Percentiles rank a stretch among this genome's conserved stretches.
Evolutionary conservation across 371 early-diverging fungal genomes (phyloP).

Genomic region (Mortierella sp.): DNA sequence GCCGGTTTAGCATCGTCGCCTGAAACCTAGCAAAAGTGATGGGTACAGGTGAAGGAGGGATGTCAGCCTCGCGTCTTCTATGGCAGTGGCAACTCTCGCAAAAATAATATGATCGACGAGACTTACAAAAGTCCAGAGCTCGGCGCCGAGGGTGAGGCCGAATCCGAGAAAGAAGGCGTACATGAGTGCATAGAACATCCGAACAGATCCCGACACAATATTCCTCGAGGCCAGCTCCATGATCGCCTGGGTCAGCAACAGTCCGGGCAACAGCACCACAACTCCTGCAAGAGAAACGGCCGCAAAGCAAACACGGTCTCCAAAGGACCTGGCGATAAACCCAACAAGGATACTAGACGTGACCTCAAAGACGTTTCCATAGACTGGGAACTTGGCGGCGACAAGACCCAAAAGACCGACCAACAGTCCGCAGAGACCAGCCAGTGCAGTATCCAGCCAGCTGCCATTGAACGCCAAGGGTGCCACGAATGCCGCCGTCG

Average conservation of each 20-base stretch:
- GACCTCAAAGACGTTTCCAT: slow-evolving; percentile 70
- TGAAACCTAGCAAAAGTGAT: slow-evolving; percentile 18
- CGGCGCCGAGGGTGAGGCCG: slow-evolving; percentile 73
- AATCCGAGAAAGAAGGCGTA: slow-evolving; percentile 75
- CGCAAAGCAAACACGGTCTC: slow-evolving; percentile 62
- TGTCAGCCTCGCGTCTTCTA: too few relatives aligned
- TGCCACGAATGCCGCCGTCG: slow-evolving; percentile 66
- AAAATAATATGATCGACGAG: background rate
- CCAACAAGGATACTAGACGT: slow-evolving; percentile 67
- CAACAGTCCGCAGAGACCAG: slow-evolving; percentile 63
- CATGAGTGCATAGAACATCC: slow-evolving; percentile 75
- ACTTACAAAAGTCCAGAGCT: slow-evolving; percentile 59
- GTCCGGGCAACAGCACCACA: slow-evolving; percentile 72
- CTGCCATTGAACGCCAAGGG: slow-evolving; percentile 67
- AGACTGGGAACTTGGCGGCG: slow-evolving; percentile 64
- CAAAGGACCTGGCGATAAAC: slow-evolving; percentile 65
- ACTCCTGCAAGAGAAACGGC: slow-evolving; percentile 67
- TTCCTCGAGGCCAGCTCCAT: slow-evolving; percentile 82
- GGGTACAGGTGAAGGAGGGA: background rate
- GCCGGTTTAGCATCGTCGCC: background rate
- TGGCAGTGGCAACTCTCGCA: background rate
- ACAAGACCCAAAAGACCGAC: slow-evolving; percentile 63
- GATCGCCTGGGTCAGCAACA: slow-evolving; percentile 72
- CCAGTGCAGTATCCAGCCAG: slow-evolving; percentile 64
- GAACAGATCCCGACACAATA: slow-evolving; percentile 79